A percentile compares a stretch with the other conserved stretches of the same genome.
These are phyloP conservation scores for Pythium vanterpoolii DNA, from an alignment of 352 stramenopile genomes.

Conservation along the genomic window DNA sequence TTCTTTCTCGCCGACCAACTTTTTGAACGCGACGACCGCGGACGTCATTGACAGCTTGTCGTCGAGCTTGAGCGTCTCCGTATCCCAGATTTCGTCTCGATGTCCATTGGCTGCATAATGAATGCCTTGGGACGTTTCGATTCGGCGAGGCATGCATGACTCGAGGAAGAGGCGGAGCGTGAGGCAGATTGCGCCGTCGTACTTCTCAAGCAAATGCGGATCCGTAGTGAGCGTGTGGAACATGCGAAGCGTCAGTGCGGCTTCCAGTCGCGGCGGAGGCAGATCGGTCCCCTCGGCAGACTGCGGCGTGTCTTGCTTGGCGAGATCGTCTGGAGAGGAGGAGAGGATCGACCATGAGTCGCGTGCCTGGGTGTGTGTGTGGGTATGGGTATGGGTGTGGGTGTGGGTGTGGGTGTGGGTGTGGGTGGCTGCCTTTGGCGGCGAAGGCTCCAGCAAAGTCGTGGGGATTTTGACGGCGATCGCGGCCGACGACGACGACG, in stretches of 20 bases:
- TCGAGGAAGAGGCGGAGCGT: neutral
- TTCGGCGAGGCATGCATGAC: neutral
- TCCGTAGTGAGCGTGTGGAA: conserved; percentile 4
- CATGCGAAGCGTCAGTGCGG: conserved; percentile 2
- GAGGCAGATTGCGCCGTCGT: conserved; percentile 16
- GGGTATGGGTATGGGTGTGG: too few relatives aligned
- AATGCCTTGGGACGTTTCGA: conserved; percentile 4
- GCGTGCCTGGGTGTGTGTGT: too few relatives aligned
- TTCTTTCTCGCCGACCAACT: neutral
- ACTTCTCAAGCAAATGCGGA: neutral
- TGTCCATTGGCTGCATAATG: conserved; percentile 14
- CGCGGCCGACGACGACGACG: conserved; percentile 7
- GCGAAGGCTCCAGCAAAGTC: neutral
- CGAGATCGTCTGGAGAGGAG: too few relatives aligned
- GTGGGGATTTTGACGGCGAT: neutral
- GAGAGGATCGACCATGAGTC: neutral
- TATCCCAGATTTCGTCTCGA: conserved; percentile 16
- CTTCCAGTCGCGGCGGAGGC: too few relatives aligned
- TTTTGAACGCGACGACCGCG: neutral
- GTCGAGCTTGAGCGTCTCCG: neutral
- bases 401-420: too few relatives aligned
- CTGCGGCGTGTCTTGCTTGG: neutral
- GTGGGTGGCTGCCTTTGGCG: too few relatives aligned
- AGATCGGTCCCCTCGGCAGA: too few relatives aligned
- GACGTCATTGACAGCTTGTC: neutral